Percentiles rank a stretch among this genome's conserved stretches.
These are phyloP conservation scores for Fusarium sp. DNA, from an alignment of 2,329 filamentous ascomycete genomes.

Conservation along the genomic window DNA sequence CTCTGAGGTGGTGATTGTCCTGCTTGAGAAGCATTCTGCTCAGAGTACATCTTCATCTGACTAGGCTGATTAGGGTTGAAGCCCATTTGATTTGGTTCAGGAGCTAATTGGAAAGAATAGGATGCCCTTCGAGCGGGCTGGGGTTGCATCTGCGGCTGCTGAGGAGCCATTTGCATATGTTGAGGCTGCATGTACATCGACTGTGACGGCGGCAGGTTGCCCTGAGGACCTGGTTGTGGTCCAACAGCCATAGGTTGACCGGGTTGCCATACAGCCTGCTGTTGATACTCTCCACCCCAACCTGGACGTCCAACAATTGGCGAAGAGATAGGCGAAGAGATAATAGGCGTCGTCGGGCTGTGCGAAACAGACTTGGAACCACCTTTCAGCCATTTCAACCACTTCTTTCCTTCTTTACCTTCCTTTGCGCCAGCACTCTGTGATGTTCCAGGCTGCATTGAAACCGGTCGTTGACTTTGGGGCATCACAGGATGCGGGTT, in stretches of 20 bases:
- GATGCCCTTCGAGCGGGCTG: conserved; percentile 4
- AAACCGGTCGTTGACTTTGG: conserved; percentile 28
- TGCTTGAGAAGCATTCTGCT: conserved; percentile 3
- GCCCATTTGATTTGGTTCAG: background rate
- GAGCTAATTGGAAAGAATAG: conserved; percentile 9
- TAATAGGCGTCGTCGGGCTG: conserved; percentile 31
- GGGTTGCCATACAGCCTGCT: conserved; percentile 40
- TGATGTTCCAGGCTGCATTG: conserved; percentile 28
- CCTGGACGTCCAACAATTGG: conserved; percentile 9
- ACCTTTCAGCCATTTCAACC: conserved; percentile 44
- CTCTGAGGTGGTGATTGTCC: background rate
- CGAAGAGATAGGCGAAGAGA: conserved; percentile 20
- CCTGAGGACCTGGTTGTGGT: conserved; percentile 7
- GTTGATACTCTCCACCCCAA: conserved; percentile 39
- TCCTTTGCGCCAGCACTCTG: conserved; percentile 39
- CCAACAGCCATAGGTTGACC: conserved; percentile 25
- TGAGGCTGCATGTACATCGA: background rate
- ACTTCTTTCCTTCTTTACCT: conserved; percentile 40
- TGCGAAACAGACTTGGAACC: conserved; percentile 37
- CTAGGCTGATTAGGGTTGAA: conserved; percentile 1
- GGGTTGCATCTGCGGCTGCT: background rate
- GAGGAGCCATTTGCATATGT: background rate
- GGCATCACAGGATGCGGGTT: conserved; percentile 30
- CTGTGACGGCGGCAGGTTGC: conserved; percentile 9
- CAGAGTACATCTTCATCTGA: background rate